Evolutionary conservation across 176 grass and related monocot genomes (phyloP).

Genomic region (Musa acuminata): DNA sequence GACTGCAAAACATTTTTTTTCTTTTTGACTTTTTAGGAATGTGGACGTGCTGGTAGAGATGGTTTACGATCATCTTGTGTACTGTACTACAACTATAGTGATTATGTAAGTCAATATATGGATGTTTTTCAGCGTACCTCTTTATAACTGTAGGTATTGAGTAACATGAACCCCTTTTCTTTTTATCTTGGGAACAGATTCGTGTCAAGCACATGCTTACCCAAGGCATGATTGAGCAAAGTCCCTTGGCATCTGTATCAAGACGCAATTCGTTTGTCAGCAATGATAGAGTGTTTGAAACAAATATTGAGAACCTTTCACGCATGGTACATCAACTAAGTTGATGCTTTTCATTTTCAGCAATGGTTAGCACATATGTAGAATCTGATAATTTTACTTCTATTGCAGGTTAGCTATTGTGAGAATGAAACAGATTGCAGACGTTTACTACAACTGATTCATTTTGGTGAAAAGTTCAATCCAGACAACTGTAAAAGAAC

Average conservation of each 20-base stretch:
- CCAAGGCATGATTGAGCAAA: conserved; percentile 70
- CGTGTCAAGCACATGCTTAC: conserved; percentile 80
- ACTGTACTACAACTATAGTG: conserved; percentile 80
- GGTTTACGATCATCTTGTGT: conserved; percentile 66
- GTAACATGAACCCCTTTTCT: neutral
- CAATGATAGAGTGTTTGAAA: conserved; percentile 39
- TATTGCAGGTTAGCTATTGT: conserved; percentile 74
- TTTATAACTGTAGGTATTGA: neutral
- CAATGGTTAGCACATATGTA: neutral
- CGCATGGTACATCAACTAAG: conserved; percentile 49
- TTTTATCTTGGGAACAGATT: conserved; percentile 37
- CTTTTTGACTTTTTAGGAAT: conserved; percentile 47
- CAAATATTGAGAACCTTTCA: conserved; percentile 81
- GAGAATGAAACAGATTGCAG: conserved; percentile 91
- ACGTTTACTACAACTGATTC: conserved; percentile 73
- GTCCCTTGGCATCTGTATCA: conserved; percentile 11
- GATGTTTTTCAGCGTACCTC: neutral
- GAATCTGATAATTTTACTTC: neutral
- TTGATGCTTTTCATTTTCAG: neutral
- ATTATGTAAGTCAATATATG: conserved; percentile 65
- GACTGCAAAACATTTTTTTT: neutral
- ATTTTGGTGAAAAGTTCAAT: conserved; percentile 89
- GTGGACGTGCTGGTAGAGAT: conserved; percentile 88
- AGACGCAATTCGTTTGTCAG: conserved; percentile 20
- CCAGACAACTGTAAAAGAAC: conserved; percentile 48